Conservation (phyloP, 345 rosid species). For the Populus simonii region DNA sequence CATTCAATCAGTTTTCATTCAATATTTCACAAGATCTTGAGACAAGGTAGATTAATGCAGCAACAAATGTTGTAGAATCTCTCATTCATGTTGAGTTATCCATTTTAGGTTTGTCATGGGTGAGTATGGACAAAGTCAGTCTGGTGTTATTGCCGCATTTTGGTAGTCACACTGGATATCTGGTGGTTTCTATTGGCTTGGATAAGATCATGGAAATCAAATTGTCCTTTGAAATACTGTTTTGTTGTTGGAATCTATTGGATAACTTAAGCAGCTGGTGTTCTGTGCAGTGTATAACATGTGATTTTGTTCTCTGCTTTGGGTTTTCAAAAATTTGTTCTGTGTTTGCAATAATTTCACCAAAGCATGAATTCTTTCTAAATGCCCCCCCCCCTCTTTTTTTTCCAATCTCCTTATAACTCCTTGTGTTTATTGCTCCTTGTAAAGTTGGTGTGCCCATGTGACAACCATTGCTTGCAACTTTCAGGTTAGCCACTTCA, state of each 20-base stretch:
- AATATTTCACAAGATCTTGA: background rate
- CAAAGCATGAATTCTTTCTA: background rate
- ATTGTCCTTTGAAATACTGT: background rate
- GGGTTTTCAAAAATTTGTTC: background rate
- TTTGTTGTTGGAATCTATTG: background rate
- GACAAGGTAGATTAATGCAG: background rate
- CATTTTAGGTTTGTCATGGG: background rate
- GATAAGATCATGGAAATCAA: background rate
- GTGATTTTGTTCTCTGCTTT: background rate
- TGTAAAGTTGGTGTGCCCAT: background rate
- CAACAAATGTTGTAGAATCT: background rate
- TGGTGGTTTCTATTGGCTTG: background rate
- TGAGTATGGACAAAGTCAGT: background rate
- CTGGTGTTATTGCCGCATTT: background rate
- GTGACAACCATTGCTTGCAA: background rate
- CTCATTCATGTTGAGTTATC: background rate
- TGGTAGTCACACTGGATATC: background rate
- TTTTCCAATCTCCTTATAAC: background rate
- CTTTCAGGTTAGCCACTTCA: slow-evolving; percentile 21
- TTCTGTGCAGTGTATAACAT: background rate
- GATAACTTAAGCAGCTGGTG: background rate
- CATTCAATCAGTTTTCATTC: background rate
- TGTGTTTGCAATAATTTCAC: background rate
- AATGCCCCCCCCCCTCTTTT: no score
- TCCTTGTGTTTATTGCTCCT: background rate